Conservation (phyloP, 2,329 filamentous ascomycete species). For the Ceratocystiopsis sp. region DNA sequence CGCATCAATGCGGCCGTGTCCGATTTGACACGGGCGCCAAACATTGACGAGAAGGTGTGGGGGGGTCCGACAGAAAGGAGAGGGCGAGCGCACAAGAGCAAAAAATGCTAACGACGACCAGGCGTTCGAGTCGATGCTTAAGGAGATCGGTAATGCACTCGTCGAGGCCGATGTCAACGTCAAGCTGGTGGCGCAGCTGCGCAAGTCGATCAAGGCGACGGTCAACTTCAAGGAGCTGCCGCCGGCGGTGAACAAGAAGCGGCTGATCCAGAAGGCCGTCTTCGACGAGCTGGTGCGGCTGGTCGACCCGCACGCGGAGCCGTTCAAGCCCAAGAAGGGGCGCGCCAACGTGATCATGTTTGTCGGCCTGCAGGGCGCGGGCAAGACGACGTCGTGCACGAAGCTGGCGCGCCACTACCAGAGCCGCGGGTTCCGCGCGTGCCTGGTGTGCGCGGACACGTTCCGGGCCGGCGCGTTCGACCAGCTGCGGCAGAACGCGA, state of each 20-base stretch:
- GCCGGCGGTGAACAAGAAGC: conserved; percentile 91
- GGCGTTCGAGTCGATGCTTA: conserved; percentile 96
- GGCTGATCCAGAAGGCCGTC: conserved; percentile 91
- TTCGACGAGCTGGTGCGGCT: conserved; percentile 93
- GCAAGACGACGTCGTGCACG: conserved; percentile 96
- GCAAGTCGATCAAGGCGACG: conserved; percentile 75
- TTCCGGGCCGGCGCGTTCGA: conserved; percentile 98
- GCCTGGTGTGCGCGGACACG: conserved; percentile 91
- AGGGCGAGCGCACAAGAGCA: not conserved
- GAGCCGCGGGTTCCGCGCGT: conserved; percentile 79
- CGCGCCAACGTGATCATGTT: conserved; percentile 98
- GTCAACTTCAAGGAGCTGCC: conserved; percentile 94
- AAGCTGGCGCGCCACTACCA: conserved; percentile 94
- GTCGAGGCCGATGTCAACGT: conserved; percentile 97
- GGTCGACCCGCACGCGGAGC: conserved; percentile 86
- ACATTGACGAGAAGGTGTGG: conserved; percentile 86
- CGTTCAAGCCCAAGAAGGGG: conserved; percentile 94
- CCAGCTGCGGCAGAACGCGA: conserved; percentile 96
- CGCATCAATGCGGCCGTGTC: conserved; percentile 95
- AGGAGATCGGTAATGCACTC: conserved; percentile 91
- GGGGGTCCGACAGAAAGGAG: not conserved
- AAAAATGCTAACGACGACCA: conserved; percentile 16
- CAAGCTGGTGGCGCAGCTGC: conserved; percentile 73
- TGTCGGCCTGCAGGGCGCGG: conserved; percentile 90
- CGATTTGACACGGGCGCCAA: conserved; percentile 79